Conservation (phyloP, 805 yeast genomes). For the Metschnikowia proteae region DNA sequence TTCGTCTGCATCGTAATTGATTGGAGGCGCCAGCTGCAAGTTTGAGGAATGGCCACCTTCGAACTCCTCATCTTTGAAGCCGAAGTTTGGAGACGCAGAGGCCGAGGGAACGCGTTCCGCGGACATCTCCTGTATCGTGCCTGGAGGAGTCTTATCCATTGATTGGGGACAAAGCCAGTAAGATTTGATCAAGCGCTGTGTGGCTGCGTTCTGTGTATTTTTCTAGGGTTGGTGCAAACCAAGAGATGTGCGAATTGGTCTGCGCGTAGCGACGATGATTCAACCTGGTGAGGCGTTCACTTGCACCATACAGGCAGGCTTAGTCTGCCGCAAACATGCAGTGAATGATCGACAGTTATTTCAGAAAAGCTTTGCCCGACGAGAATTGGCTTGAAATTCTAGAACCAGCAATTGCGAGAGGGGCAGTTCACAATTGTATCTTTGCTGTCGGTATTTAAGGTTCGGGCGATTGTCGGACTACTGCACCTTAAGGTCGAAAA, state of each 20-base stretch:
- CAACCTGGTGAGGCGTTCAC: not conserved
- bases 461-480: not conserved
- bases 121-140: not conserved
- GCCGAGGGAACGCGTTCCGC: not conserved
- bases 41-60: not conserved
- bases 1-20: constrained; percentile 2
- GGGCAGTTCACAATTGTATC: too few relatives aligned
- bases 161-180: not conserved
- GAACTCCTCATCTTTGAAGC: not conserved
- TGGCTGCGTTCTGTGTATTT: constrained; percentile 3
- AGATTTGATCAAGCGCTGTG: not conserved
- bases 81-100: not conserved
- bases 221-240: not conserved
- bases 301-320: not conserved
- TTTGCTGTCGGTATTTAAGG: too few relatives aligned
- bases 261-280: not conserved
- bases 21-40: not conserved
- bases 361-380: too few relatives aligned
- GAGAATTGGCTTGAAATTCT: too few relatives aligned
- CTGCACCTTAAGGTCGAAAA: not conserved
- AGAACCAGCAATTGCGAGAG: too few relatives aligned
- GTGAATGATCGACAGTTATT: too few relatives aligned
- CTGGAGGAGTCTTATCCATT: constrained; percentile 2
- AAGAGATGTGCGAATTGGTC: not conserved
- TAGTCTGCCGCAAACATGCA: too few relatives aligned